Base-by-base conservation (phyloP, 2,329 filamentous ascomycete species). In the Cladosporium sp. region DNA sequence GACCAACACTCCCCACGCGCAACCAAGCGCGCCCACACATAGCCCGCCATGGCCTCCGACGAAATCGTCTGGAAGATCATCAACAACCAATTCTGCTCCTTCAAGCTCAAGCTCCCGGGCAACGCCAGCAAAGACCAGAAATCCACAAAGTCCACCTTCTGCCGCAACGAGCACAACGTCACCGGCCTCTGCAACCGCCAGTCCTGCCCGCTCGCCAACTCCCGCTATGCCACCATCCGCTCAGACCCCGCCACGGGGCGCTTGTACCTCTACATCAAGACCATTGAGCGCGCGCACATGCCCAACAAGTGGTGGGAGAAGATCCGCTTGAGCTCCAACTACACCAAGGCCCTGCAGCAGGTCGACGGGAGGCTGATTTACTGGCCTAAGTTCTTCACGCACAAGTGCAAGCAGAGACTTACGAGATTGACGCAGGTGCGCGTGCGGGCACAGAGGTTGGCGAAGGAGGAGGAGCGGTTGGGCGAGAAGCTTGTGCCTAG, bases 31-130 rank as follows among this genome's bases (percentile, higher is more conserved):
- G 18, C 23, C 23, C 25, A 13, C 23, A 54, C 53, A 54, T 43
- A 8, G 16, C 64, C 49, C 16, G 39, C 46, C 51, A 96, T 95
- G 91, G 88, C 91, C 66, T 96, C 92, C 69, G 94, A 98, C 84
- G 94, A 98, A 80, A 96, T 98, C 70, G 90, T 98, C 69, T 99
- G 95, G 95, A 89, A 93, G 78, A 91, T 97, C 65, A 97, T 97
- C 72, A 96, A 96, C 80, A 91, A 95, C 80, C 91, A 94, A 76
- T 96, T 95, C 78, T 98, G 95, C 83, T 89, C 91, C 60, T 98
- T 93, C 84, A 97, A 97, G 77, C 84, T 98, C 71, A 97, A 96
- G 88, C 72, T 76, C 5, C 74, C 74, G 11, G 73, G 73, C 63
- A 74, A 75, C 65, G 64, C 63, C 56, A 65, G 65, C 39, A 65